phyloP scores from a whole-genome alignment of 441 rosid species.

The Eruca vesicaria region DNA sequence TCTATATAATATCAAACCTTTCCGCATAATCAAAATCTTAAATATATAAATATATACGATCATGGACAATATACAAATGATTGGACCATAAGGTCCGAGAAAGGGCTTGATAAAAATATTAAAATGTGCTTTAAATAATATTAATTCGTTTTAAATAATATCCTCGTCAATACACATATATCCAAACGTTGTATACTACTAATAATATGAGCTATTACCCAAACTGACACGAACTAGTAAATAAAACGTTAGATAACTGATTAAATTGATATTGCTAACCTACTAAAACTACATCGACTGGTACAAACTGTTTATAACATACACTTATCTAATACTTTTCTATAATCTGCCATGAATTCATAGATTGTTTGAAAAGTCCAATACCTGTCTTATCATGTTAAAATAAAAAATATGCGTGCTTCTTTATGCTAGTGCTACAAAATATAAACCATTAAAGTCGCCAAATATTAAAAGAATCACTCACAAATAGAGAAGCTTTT shows the following conservation, averaged over 20 bases:
- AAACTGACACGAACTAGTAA: neutral
- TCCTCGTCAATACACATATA: neutral
- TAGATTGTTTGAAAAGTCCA: neutral
- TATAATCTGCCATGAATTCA: neutral
- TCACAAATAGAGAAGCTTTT: no score
- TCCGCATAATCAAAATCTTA: slow-evolving; percentile 1
- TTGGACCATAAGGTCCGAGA: slow-evolving; percentile 4
- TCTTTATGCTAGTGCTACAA: no score
- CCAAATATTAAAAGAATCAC: no score
- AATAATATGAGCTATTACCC: neutral
- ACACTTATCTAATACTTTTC: neutral
- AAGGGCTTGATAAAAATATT: neutral
- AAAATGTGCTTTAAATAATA: slow-evolving; percentile 3
- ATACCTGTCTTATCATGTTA: neutral
- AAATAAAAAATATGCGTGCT: neutral
- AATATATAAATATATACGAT: neutral
- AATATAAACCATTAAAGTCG: no score
- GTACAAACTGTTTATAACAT: neutral
- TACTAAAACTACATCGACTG: neutral
- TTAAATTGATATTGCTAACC: neutral
- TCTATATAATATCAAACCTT: neutral
- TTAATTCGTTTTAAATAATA: neutral
- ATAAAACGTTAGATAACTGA: neutral
- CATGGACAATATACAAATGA: neutral
- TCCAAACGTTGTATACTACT: neutral